These are phyloP conservation scores for Sextonia rubra DNA, from an alignment of 164 flowering plant species.

Conservation along the genomic window DNA sequence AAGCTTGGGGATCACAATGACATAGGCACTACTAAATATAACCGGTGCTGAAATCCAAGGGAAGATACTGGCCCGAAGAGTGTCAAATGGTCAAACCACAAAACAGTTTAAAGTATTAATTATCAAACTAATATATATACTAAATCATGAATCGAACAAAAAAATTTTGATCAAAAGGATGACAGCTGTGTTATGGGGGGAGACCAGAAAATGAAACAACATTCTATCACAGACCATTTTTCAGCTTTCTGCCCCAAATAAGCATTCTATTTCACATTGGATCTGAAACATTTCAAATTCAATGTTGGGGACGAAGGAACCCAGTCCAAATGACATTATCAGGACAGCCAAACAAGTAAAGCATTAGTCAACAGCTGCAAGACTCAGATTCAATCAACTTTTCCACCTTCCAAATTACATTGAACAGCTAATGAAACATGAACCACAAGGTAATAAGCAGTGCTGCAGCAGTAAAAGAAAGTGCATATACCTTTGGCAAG, in stretches of 20 bases:
- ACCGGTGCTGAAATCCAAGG: too few species aligned
- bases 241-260: background rate
- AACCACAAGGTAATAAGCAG: background rate
- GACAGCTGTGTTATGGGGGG: background rate
- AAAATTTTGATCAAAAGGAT: background rate
- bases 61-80: too few species aligned
- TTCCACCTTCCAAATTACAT: background rate
- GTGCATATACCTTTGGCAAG: slow-evolving; percentile 60
- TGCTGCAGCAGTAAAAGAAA: background rate
- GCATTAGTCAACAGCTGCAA: background rate
- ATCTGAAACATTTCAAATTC: background rate
- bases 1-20: too few species aligned
- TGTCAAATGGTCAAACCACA: too few species aligned
- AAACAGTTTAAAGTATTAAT: too few species aligned
- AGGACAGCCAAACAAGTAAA: background rate
- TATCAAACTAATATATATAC: too few species aligned
- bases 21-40: too few species aligned
- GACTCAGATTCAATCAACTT: background rate
- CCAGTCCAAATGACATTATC: background rate
- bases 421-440: background rate
- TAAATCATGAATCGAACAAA: background rate
- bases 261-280: background rate
- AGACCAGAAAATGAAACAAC: background rate
- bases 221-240: background rate
- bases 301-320: background rate